A percentile compares a stretch with the other conserved stretches of the same genome.
Evolutionary conservation across 139 green algal genomes (phyloP).

Genomic region (Coelastrella sp.): DNA sequence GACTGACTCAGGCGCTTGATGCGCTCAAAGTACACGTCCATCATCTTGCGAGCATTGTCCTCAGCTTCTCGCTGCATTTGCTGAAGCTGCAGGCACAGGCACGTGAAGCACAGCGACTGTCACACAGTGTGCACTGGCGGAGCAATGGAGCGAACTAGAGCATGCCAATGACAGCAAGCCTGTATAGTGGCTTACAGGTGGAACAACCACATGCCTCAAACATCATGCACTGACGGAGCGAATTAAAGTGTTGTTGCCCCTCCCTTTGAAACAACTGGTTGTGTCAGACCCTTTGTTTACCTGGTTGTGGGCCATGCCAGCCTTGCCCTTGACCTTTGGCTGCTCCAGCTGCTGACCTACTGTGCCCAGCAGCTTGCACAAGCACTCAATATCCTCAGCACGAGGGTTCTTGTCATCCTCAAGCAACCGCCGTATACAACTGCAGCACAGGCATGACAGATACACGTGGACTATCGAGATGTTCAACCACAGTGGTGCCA

Average conservation of each 20-base stretch:
- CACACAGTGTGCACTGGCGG: too few species aligned
- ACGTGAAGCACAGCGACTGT: too few species aligned
- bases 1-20: conserved; percentile 73
- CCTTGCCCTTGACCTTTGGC: conserved; percentile 35
- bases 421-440: conserved; percentile 66
- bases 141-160: neutral
- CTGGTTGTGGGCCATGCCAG: conserved; percentile 24
- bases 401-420: conserved; percentile 52
- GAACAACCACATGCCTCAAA: too few species aligned
- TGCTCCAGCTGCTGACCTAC: conserved; percentile 76
- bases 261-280: too few species aligned
- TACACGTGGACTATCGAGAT: neutral
- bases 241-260: too few species aligned
- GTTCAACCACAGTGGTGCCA: neutral
- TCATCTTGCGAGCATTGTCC: conserved; percentile 52
- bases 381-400: conserved; percentile 95
- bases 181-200: too few species aligned
- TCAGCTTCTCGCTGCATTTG: neutral
- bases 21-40: conserved; percentile 91
- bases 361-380: conserved; percentile 96
- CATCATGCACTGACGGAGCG: too few species aligned
- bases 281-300: neutral
- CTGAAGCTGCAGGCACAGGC: neutral
- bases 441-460: neutral
- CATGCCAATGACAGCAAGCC: too few species aligned